A percentile compares a stretch with the other conserved stretches of the same genome.
phyloP scores from a whole-genome alignment of 495 filamentous ascomycete genomes.

The Daldinia concentrica region DNA sequence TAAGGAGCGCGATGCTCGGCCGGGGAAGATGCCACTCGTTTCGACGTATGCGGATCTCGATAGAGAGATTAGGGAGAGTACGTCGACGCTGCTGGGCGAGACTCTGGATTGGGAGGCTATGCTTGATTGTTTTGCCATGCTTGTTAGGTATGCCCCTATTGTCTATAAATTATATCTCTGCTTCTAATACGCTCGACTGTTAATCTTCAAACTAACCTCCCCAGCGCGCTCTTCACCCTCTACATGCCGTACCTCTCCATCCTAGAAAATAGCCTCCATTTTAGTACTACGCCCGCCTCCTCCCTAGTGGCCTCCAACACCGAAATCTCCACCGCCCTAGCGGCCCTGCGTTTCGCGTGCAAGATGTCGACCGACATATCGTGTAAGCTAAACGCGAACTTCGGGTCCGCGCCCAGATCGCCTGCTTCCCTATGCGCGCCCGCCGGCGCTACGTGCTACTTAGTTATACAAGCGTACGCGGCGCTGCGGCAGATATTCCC shows the following conservation, averaged over 20 bases:
- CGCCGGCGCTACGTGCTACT: slow-evolving; percentile 45
- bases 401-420: slow-evolving; percentile 30
- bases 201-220: neutral
- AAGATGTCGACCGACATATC: slow-evolving; percentile 48
- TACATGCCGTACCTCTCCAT: slow-evolving; percentile 37
- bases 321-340: slow-evolving; percentile 39
- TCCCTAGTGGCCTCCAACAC: slow-evolving; percentile 15
- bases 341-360: slow-evolving; percentile 47
- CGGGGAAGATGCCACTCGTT: slow-evolving; percentile 38
- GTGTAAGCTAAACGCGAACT: slow-evolving; percentile 45
- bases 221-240: slow-evolving; percentile 33
- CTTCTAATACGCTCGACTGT: neutral
- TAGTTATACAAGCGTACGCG: slow-evolving; percentile 39
- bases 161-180: neutral
- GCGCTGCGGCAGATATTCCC: slow-evolving; percentile 40
- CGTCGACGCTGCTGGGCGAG: slow-evolving; percentile 33
- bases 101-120: slow-evolving; percentile 44
- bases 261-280: slow-evolving; percentile 7
- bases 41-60: slow-evolving; percentile 40
- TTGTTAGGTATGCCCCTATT: slow-evolving; percentile 35
- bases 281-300: neutral
- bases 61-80: slow-evolving; percentile 39
- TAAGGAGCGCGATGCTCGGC: slow-evolving; percentile 40
- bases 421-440: slow-evolving; percentile 44
- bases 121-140: slow-evolving; percentile 47